Conservation (phyloP, 192 early-diverging fungal species). For the Linnemannia schmuckeri region DNA sequence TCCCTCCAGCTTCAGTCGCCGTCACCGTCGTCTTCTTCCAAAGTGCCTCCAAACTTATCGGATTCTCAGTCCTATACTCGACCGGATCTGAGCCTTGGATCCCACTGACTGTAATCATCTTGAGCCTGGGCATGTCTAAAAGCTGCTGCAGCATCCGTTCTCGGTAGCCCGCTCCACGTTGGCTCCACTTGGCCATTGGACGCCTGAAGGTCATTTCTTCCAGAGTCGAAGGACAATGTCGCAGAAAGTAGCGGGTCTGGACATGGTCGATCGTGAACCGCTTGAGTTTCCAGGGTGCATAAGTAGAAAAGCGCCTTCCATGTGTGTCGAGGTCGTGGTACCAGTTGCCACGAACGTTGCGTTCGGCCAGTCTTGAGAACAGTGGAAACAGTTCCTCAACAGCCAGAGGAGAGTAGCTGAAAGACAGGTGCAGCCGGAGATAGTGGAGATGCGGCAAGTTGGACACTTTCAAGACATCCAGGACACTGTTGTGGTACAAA, state of each 20-base stretch:
- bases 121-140: background rate
- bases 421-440: background rate
- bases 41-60: background rate
- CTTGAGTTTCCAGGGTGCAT: background rate
- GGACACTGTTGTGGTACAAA: background rate
- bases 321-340: background rate
- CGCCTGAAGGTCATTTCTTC: background rate
- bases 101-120: background rate
- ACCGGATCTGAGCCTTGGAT: background rate
- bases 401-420: background rate
- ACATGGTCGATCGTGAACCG: background rate
- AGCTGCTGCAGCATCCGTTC: background rate
- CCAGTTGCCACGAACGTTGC: background rate
- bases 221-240: background rate
- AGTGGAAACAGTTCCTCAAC: background rate
- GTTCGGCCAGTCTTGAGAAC: background rate
- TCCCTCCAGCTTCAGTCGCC: background rate
- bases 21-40: background rate
- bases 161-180: background rate
- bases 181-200: background rate
- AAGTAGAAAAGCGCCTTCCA: background rate
- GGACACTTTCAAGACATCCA: background rate
- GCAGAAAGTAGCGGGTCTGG: background rate
- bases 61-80: background rate
- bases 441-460: background rate